Evolutionary conservation across 2,329 filamentous ascomycete species (phyloP).

Genomic region (Cryphonectria radicalis): DNA sequence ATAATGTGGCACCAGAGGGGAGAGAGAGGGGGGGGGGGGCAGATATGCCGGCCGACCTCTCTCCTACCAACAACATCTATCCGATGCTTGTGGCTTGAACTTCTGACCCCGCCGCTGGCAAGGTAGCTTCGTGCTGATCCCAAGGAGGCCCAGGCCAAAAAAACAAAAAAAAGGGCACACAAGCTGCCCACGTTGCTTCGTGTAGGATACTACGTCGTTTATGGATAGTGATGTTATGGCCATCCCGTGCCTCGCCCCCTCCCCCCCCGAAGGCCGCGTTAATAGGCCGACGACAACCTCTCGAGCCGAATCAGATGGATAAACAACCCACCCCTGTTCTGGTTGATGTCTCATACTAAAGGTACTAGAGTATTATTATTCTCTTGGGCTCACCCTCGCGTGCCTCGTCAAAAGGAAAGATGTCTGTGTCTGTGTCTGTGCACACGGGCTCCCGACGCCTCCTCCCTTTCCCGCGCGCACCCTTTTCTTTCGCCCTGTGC

Average conservation of each 20-base stretch:
- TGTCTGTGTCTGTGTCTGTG: too few relatives aligned
- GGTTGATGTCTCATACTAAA: background rate
- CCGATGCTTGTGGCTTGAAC: background rate
- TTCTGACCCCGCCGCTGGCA: background rate
- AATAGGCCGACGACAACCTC: background rate
- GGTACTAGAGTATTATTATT: background rate
- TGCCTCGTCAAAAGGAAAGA: background rate
- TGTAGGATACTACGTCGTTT: too few relatives aligned
- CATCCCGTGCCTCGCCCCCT: too few relatives aligned
- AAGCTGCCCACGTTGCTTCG: too few relatives aligned
- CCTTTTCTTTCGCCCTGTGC: too few relatives aligned
- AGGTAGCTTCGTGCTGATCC: background rate
- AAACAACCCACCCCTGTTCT: background rate
- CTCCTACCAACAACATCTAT: background rate
- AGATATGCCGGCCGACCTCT: background rate
- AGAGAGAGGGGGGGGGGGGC: background rate
- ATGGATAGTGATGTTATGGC: too few relatives aligned
- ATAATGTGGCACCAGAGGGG: background rate
- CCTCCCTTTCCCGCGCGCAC: too few relatives aligned
- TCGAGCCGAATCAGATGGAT: background rate
- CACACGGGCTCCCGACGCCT: background rate
- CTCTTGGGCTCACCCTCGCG: background rate
- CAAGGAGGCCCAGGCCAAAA: too few relatives aligned
- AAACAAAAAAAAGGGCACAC: too few relatives aligned
- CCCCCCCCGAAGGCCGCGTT: too few relatives aligned